These are phyloP conservation scores for Teunomyces gatunensis DNA, from an alignment of 805 yeast species.

Conservation along the genomic window DNA sequence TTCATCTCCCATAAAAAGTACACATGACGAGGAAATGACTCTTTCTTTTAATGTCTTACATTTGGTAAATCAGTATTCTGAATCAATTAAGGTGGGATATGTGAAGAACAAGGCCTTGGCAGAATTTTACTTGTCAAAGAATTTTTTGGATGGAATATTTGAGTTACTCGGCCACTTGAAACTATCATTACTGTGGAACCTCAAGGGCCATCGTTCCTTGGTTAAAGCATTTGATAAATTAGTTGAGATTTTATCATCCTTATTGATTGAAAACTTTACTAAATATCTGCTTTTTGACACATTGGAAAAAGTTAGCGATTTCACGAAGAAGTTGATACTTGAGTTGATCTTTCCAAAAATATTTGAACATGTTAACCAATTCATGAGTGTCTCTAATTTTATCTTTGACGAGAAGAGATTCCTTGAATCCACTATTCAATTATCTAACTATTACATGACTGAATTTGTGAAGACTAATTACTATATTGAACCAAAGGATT, in stretches of 20 bases:
- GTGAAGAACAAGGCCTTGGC: slow-evolving; percentile 20
- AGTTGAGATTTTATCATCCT: slow-evolving; percentile 29
- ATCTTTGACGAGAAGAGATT: slow-evolving; percentile 34
- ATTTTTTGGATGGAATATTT: slow-evolving; percentile 39
- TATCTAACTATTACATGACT: slow-evolving; percentile 24
- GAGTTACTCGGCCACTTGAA: slow-evolving; percentile 36
- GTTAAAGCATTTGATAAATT: slow-evolving; percentile 24
- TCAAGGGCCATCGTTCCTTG: slow-evolving; percentile 16
- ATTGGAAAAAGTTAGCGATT: slow-evolving; percentile 28
- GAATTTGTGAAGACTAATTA: slow-evolving; percentile 32
- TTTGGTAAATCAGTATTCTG: slow-evolving; percentile 32
- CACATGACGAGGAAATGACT: slow-evolving; percentile 16
- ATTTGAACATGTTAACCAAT: slow-evolving; percentile 34
- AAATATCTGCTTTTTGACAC: slow-evolving; percentile 21
- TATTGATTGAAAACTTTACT: slow-evolving; percentile 30
- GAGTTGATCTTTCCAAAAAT: slow-evolving; percentile 35
- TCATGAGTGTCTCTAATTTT: slow-evolving; percentile 30
- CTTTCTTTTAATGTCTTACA: slow-evolving; percentile 33
- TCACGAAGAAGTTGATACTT: slow-evolving; percentile 32
- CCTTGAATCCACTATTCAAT: slow-evolving; percentile 21
- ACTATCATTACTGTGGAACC: slow-evolving; percentile 24
- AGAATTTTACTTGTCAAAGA: slow-evolving; percentile 24
- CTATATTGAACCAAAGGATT: slow-evolving; percentile 17
- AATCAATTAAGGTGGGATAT: slow-evolving; percentile 28
- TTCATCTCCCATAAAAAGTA: slow-evolving; percentile 23